Conservation (phyloP, 2,329 filamentous ascomycete genomes). For the Scolecobasidium constrictum region DNA sequence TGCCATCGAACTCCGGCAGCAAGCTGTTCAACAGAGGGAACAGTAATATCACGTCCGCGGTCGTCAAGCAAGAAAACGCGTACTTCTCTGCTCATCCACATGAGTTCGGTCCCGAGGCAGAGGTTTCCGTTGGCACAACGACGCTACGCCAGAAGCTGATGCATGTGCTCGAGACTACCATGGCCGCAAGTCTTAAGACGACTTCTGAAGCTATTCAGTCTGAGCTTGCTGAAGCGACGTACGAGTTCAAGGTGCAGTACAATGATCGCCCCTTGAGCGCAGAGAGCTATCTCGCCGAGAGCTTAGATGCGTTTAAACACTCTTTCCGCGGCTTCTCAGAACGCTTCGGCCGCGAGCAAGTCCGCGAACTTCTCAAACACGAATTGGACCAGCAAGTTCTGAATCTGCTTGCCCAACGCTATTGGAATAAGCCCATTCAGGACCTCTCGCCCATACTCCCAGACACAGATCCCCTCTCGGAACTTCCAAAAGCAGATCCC, state of each 20-base stretch:
- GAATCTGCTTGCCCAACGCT: conserved; percentile 82
- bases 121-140: conserved; percentile 69
- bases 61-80: conserved; percentile 76
- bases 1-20: conserved; percentile 49
- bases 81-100: conserved; percentile 77
- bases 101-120: conserved; percentile 65
- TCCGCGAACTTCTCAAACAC: conserved; percentile 78
- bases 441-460: conserved; percentile 57
- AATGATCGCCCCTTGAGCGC: conserved; percentile 91
- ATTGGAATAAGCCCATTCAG: conserved; percentile 95
- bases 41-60: conserved; percentile 67
- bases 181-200: conserved; percentile 82
- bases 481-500: conserved; percentile 75
- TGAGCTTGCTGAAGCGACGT: conserved; percentile 91
- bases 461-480: conserved; percentile 62
- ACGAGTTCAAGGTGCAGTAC: conserved; percentile 99
- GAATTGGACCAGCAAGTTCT: conserved; percentile 92
- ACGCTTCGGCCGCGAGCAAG: conserved; percentile 77
- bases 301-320: conserved; percentile 92
- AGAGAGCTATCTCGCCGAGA: conserved; percentile 93
- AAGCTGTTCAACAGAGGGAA: conserved; percentile 77
- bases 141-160: conserved; percentile 92
- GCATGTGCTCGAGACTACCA: conserved; percentile 92
- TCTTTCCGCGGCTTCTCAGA: conserved; percentile 92
- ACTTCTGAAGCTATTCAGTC: conserved; percentile 89